Evolutionary conservation across 192 early-diverging fungal genomes (phyloP), one percentile per base, ranked within the genome.

Genomic region (Dimargaris xerosporica): DNA sequence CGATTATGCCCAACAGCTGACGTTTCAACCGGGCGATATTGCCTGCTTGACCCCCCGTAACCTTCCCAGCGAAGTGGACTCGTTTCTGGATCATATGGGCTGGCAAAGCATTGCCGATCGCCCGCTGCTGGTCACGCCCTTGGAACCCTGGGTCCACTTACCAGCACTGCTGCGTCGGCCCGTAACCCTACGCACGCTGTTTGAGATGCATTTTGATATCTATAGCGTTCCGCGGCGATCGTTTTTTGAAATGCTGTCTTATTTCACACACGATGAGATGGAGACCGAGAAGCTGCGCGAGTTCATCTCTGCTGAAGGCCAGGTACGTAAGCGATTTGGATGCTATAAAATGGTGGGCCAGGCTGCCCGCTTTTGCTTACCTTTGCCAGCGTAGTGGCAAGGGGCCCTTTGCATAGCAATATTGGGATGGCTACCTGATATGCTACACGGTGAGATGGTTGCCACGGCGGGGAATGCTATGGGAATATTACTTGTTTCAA

Each of bases 211-310:
- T 64, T 70, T 99, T 62, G 93, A 96, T 71, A 80, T 95, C 21
- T 91, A 82, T 66, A 85, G 84, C 4, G 83, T 85, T 0, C 96
- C 96, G 12, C 74, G 87, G 23, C 74, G 91, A 45, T 92, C 90
- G 39, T 96, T 98, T 76, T 96, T 98, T 62, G 83, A 92, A 63
- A 79, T 93, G 44, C 71, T 95, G 17, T 64, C 80, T 21, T 89
- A 84, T 65, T 98, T 98, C 73, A 80, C 87, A 7, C 47, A 68
- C 21, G 78, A 79, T 62, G 67, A 69, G 13, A 62, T 79, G 58
- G 91, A 95, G 50, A 78, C 75, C 11, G 89, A 91, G 48, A 86
- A 87, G 67, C 77, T 98, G 44, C 70, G 73, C 39, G 92, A 98
- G 63, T 88, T 98, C 60, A 66, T 80, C 0, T 73, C 79, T 5